Conservation (phyloP, 163 green algal genomes). For the Volvox carteri region DNA sequence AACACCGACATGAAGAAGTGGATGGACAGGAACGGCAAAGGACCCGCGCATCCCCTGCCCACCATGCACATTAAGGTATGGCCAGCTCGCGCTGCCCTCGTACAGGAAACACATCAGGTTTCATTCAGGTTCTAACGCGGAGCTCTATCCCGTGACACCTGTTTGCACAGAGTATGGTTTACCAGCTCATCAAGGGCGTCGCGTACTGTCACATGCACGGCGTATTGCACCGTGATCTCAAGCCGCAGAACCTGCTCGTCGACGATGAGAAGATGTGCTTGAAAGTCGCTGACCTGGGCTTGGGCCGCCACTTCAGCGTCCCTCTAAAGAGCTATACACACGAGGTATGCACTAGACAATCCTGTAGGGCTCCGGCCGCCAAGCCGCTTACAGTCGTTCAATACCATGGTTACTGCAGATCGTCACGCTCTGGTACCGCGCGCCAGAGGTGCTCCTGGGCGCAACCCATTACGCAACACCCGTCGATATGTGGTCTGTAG, state of each 20-base stretch:
- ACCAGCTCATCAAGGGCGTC: constrained; percentile 97
- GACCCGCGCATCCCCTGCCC: constrained; percentile 85
- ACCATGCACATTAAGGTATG: constrained; percentile 87
- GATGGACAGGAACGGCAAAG: constrained; percentile 97
- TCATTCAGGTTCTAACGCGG: too few species aligned
- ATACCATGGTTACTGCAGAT: constrained; percentile 80
- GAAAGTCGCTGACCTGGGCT: constrained; percentile 98
- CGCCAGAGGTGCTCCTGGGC: constrained; percentile 98
- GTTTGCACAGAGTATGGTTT: constrained; percentile 94
- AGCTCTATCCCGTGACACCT: too few species aligned
- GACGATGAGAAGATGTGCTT: constrained; percentile 90
- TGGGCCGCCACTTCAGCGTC: constrained; percentile 97
- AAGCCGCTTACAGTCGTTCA: neutral
- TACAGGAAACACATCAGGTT: too few species aligned
- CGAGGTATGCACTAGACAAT: constrained; percentile 76
- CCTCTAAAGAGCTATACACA: constrained; percentile 99
- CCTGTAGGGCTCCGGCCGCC: too few species aligned
- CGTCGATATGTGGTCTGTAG: constrained; percentile 99
- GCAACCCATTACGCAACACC: constrained; percentile 95
- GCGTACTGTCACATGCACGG: constrained; percentile 97
- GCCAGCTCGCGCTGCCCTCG: too few species aligned
- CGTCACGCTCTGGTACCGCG: constrained; percentile 99
- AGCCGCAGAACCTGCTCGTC: constrained; percentile 99
- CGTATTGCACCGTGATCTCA: constrained; percentile 91
- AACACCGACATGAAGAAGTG: constrained; percentile 99